These are phyloP conservation scores for Mediolabrus comicus DNA, from an alignment of 108 stramenopile genomes.

Conservation along the genomic window DNA sequence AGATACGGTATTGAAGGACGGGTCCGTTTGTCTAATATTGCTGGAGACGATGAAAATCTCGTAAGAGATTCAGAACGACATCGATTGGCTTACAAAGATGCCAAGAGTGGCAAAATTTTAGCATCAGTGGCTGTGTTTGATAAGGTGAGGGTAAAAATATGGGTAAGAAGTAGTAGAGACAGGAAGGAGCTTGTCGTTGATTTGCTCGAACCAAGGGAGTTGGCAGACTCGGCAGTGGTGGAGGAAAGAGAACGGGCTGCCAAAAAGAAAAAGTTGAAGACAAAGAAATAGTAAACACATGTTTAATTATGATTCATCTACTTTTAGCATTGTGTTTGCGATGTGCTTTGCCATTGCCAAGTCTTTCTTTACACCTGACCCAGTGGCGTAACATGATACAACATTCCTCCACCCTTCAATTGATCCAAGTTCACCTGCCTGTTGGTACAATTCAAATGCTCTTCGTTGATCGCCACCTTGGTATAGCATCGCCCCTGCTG, in stretches of 20 bases:
- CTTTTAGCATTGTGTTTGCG: constrained; percentile 73
- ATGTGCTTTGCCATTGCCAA: constrained; percentile 76
- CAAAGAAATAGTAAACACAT: constrained; percentile 5
- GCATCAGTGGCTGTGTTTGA: constrained; percentile 85
- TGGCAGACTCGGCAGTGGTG: constrained; percentile 19
- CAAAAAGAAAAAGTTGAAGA: constrained; percentile 33
- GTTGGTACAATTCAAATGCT: constrained; percentile 83
- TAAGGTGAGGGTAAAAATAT: constrained; percentile 82
- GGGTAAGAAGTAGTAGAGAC: constrained; percentile 62
- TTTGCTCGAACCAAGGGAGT: constrained; percentile 51
- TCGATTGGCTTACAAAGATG: constrained; percentile 58
- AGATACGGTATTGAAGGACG: constrained; percentile 98
- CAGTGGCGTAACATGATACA: constrained; percentile 74
- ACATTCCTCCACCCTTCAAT: constrained; percentile 85
- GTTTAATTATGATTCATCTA: constrained; percentile 10
- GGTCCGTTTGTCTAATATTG: constrained; percentile 59
- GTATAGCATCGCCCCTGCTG: constrained; percentile 74
- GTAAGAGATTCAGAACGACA: constrained; percentile 63
- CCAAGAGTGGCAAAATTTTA: constrained; percentile 27
- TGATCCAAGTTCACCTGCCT: constrained; percentile 78
- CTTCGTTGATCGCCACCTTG: constrained; percentile 56
- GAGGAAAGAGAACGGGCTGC: neutral
- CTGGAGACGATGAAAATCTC: constrained; percentile 51
- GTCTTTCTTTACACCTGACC: constrained; percentile 76
- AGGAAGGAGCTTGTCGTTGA: constrained; percentile 78